Percentiles rank a stretch among this genome's conserved stretches.
phyloP scores from a whole-genome alignment of 139 green algal species.

The Chlorella sp. region DNA sequence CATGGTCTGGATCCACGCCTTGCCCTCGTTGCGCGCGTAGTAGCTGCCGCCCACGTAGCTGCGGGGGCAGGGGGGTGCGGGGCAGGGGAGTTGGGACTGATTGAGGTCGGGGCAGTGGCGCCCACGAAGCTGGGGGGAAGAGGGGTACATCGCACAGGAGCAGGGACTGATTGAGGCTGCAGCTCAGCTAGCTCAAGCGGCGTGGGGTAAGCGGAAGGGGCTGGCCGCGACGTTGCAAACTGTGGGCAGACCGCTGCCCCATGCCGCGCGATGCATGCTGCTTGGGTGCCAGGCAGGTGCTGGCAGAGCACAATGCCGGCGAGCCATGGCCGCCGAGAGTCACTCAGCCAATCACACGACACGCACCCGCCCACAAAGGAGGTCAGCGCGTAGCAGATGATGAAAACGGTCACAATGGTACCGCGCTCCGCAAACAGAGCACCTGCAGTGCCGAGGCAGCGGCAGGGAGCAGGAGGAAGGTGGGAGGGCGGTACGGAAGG shows the following conservation, averaged over 20 bases:
- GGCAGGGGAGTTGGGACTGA: not conserved
- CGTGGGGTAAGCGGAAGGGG: too few relatives aligned
- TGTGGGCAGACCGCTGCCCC: too few relatives aligned
- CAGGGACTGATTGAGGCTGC: too few relatives aligned
- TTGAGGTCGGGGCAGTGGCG: too few relatives aligned
- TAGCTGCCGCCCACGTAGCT: slow-evolving; percentile 83
- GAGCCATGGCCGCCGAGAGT: too few relatives aligned
- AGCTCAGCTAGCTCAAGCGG: too few relatives aligned
- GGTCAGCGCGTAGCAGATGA: slow-evolving; percentile 94
- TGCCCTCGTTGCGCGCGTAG: slow-evolving; percentile 89
- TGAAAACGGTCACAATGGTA: slow-evolving; percentile 94
- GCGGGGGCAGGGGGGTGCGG: not conserved
- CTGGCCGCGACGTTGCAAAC: too few relatives aligned
- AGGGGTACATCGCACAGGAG: not conserved
- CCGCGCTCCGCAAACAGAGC: slow-evolving; percentile 80
- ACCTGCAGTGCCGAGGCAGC: not conserved
- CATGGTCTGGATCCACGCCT: slow-evolving; percentile 93
- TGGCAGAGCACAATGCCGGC: too few relatives aligned
- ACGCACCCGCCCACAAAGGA: slow-evolving; percentile 77
- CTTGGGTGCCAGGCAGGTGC: too few relatives aligned
- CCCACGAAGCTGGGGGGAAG: not conserved
- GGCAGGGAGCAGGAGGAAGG: not conserved
- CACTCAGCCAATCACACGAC: not conserved
- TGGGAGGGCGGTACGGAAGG: too few relatives aligned
- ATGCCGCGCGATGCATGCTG: too few relatives aligned